Conservation (phyloP, 129 eudicot genomes). For the Tanacetum coccineum region DNA sequence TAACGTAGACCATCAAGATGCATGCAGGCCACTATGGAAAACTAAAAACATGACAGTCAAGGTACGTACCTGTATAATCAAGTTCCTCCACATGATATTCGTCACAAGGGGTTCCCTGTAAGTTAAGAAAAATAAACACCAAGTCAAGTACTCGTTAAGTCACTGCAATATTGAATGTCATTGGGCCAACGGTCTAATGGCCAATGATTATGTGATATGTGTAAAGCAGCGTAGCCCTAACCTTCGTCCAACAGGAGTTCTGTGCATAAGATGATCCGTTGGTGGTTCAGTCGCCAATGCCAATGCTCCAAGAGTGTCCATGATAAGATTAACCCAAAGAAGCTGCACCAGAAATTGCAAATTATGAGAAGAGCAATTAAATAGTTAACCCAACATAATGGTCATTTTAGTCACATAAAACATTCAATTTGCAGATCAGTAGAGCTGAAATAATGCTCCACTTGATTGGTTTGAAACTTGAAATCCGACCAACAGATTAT, state of each 20-base stretch:
- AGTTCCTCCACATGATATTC: conserved; percentile 97
- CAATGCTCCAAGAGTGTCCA: conserved; percentile 98
- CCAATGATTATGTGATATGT: not conserved
- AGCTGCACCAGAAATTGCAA: conserved; percentile 46
- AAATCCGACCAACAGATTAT: too few relatives aligned
- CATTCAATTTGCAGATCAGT: not conserved
- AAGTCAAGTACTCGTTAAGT: not conserved
- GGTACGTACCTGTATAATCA: conserved; percentile 59
- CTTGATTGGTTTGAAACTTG: too few relatives aligned
- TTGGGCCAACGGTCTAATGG: not conserved
- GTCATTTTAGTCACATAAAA: too few relatives aligned
- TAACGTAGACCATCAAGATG: too few relatives aligned
- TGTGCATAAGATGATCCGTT: conserved; percentile 86
- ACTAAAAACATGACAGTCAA: not conserved
- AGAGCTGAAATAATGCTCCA: too few relatives aligned
- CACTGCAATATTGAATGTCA: not conserved
- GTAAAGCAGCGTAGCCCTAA: conserved; percentile 25
- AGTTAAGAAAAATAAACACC: not conserved
- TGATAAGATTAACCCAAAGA: conserved; percentile 95
- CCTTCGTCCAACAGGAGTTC: conserved; percentile 96
- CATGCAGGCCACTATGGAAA: too few relatives aligned
- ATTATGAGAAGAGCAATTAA: too few relatives aligned
- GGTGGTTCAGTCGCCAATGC: conserved; percentile 99
- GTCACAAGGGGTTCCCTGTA: conserved; percentile 93
- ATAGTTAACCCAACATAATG: not conserved